These are phyloP conservation scores for Myrica gale DNA, from an alignment of 306 rosid genomes.

Conservation along the genomic window DNA sequence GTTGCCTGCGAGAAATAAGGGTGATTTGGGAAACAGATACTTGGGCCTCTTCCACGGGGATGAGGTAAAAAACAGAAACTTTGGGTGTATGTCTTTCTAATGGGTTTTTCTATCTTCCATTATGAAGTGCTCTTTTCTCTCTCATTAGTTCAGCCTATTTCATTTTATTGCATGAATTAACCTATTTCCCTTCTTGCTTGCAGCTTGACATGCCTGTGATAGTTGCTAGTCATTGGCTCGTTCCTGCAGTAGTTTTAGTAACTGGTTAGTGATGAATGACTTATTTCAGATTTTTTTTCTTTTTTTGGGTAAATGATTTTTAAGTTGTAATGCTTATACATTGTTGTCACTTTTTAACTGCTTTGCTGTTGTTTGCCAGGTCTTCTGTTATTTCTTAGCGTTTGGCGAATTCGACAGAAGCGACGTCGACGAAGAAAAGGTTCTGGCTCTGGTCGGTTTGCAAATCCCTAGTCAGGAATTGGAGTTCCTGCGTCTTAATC, in stretches of 20 bases:
- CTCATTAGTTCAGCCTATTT: neutral
- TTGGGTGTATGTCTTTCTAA: neutral
- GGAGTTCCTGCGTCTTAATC: conserved; percentile 2
- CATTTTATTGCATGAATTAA: conserved; percentile 14
- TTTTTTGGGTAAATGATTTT: too few relatives aligned
- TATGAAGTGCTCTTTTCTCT: neutral
- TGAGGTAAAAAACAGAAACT: conserved; percentile 60
- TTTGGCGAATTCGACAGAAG: conserved; percentile 88
- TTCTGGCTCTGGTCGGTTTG: conserved; percentile 57
- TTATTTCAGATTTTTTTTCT: neutral
- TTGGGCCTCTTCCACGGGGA: conserved; percentile 70
- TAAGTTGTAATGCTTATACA: neutral
- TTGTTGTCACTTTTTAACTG: neutral
- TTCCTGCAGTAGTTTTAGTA: conserved; percentile 63
- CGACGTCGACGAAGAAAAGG: conserved; percentile 74
- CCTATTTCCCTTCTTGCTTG: conserved; percentile 34
- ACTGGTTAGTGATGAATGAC: conserved; percentile 53
- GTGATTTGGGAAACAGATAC: conserved; percentile 60
- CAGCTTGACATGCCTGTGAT: conserved; percentile 75
- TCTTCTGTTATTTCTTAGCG: conserved; percentile 54
- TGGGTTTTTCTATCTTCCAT: neutral
- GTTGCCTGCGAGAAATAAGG: conserved; percentile 30
- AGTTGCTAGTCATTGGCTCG: conserved; percentile 73
- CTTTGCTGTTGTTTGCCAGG: conserved; percentile 42
- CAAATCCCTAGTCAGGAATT: conserved; percentile 52